Conservation (phyloP, 805 yeast genomes). For the Candida sakaeoensis region DNA sequence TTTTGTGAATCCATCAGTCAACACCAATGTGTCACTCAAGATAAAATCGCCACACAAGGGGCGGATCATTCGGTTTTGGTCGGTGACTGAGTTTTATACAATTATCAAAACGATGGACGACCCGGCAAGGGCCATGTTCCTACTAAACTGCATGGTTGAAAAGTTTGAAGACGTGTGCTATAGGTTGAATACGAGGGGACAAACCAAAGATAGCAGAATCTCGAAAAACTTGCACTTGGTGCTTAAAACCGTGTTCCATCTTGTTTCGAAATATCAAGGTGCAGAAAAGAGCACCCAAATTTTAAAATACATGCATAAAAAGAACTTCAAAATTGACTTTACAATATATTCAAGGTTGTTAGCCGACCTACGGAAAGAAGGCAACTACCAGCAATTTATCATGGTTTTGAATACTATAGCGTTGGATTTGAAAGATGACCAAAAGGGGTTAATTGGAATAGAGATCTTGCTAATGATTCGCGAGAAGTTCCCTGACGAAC, state of each 20-base stretch:
- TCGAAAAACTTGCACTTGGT: conserved; percentile 23
- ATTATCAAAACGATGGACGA: conserved; percentile 19
- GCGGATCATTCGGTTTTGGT: neutral
- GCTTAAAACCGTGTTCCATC: conserved; percentile 24
- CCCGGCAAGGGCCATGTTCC: conserved; percentile 29
- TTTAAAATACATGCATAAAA: conserved; percentile 28
- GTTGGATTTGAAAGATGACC: conserved; percentile 16
- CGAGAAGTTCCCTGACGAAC: conserved; percentile 25
- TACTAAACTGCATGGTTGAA: conserved; percentile 31
- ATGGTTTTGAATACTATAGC: conserved; percentile 29
- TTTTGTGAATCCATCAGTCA: conserved; percentile 1
- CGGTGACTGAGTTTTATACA: neutral
- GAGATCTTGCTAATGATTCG: conserved; percentile 32
- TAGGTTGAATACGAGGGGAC: conserved; percentile 2
- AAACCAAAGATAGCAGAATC: conserved; percentile 14
- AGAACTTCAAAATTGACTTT: conserved; percentile 22
- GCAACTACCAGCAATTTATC: conserved; percentile 32
- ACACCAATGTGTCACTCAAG: neutral
- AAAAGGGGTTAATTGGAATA: conserved; percentile 20
- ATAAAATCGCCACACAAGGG: neutral
- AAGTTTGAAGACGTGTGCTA: conserved; percentile 31
- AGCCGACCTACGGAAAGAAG: conserved; percentile 24
- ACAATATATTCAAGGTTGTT: conserved; percentile 25
- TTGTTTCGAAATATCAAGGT: conserved; percentile 37
- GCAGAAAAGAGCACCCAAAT: conserved; percentile 29